Conservation (phyloP, 495 filamentous ascomycete species). For the Endocarpon pusillum region DNA sequence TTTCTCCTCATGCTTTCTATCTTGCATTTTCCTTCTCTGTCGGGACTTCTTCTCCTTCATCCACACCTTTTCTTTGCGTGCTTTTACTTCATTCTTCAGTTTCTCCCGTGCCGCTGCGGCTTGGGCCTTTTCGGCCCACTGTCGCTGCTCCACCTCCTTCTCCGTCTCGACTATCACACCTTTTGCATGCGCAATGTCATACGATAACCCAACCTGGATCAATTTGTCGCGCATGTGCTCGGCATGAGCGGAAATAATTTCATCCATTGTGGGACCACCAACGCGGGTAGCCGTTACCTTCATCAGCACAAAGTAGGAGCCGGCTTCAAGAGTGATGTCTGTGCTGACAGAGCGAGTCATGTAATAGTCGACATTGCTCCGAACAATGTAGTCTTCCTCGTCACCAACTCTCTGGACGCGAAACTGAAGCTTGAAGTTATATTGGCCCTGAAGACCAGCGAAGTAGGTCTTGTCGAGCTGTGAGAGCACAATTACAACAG, state of each 20-base stretch:
- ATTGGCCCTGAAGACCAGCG: slow-evolving; percentile 66
- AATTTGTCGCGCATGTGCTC: slow-evolving; percentile 72
- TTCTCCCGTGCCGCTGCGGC: slow-evolving; percentile 27
- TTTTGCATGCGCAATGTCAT: slow-evolving; percentile 73
- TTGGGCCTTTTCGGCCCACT: slow-evolving; percentile 26
- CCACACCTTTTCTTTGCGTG: slow-evolving; percentile 33
- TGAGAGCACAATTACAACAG: slow-evolving; percentile 62
- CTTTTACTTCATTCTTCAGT: slow-evolving; percentile 24
- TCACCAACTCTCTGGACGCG: slow-evolving; percentile 57
- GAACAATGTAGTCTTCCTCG: slow-evolving; percentile 71
- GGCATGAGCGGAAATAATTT: slow-evolving; percentile 37
- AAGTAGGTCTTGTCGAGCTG: slow-evolving; percentile 80
- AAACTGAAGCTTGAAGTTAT: slow-evolving; percentile 61
- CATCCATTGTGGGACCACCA: no score
- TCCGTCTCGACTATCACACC: slow-evolving; percentile 47
- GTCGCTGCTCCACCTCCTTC: slow-evolving; percentile 36
- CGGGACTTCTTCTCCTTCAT: slow-evolving; percentile 32
- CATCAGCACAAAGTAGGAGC: slow-evolving; percentile 63
- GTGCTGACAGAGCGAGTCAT: slow-evolving; percentile 67
- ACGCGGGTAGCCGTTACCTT: slow-evolving; percentile 59
- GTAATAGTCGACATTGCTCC: slow-evolving; percentile 49
- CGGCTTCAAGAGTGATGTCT: slow-evolving; percentile 67
- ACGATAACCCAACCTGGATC: slow-evolving; percentile 60
- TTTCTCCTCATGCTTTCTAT: slow-evolving; percentile 3
- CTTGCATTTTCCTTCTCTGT: slow-evolving; percentile 2